A percentile compares a stretch with the other conserved stretches of the same genome.
phyloP scores from a whole-genome alignment of 139 green algal genomes.

The Nannochloris sp. region DNA sequence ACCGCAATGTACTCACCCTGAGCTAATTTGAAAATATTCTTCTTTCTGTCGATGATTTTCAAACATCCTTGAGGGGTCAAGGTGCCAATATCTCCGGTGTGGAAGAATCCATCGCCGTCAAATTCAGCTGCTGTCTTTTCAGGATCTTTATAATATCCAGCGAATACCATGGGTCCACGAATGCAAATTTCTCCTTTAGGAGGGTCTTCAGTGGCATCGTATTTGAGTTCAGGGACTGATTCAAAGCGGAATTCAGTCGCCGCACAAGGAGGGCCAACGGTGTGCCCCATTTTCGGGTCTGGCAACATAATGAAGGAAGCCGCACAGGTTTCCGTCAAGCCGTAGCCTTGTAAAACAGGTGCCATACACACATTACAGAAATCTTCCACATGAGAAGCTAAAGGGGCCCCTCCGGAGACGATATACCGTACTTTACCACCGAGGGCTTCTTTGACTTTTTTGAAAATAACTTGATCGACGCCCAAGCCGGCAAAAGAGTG shows the following conservation, averaged over 20 bases:
- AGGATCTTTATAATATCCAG: slow-evolving; percentile 74
- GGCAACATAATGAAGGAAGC: slow-evolving; percentile 67
- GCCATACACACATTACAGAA: slow-evolving; percentile 73
- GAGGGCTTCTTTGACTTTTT: slow-evolving; percentile 55
- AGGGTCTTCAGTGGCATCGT: slow-evolving; percentile 34
- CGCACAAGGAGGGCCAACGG: slow-evolving; percentile 64
- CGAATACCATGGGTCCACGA: slow-evolving; percentile 60
- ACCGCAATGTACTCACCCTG: slow-evolving; percentile 79
- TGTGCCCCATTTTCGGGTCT: slow-evolving; percentile 47
- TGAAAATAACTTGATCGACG: slow-evolving; percentile 73
- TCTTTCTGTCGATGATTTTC: slow-evolving; percentile 92
- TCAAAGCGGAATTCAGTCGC: slow-evolving; percentile 59
- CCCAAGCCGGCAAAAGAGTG: slow-evolving; percentile 16
- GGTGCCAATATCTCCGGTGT: slow-evolving; percentile 74
- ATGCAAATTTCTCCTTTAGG: slow-evolving; percentile 76
- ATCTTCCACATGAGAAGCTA: slow-evolving; percentile 78
- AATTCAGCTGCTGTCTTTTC: slow-evolving; percentile 63
- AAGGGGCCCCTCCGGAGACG: slow-evolving; percentile 75
- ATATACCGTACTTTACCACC: slow-evolving; percentile 72
- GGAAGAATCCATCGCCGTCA: slow-evolving; percentile 81
- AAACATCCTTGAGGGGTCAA: slow-evolving; percentile 55
- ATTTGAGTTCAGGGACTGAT: slow-evolving; percentile 58
- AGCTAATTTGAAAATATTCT: slow-evolving; percentile 98
- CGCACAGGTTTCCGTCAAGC: slow-evolving; percentile 84
- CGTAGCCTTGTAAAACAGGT: slow-evolving; percentile 81